A percentile compares a stretch with the other conserved stretches of the same genome.
Evolutionary conservation across 345 rosid species (phyloP).

Genomic region (Mallotus nudiflorus): DNA sequence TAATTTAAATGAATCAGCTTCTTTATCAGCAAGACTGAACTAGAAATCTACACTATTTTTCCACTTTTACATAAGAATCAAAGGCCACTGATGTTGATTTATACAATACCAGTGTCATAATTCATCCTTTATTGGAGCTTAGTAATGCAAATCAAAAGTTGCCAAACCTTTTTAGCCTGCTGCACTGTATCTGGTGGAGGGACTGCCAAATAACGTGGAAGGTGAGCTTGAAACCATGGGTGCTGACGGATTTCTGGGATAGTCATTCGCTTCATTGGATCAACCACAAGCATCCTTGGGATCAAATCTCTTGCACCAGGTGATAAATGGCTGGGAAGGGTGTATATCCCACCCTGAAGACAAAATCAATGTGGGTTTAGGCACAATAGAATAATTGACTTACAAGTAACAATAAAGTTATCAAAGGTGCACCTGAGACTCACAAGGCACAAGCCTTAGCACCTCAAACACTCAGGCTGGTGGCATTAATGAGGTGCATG

Average conservation of each 20-base stretch:
- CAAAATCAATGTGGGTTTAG: conserved; percentile 1
- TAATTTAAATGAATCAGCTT: neutral
- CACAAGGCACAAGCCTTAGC: too few species aligned
- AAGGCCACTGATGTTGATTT: too few species aligned
- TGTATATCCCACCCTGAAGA: conserved; percentile 77
- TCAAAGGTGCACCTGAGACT: too few species aligned
- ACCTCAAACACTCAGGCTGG: too few species aligned
- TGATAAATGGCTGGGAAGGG: conserved; percentile 93
- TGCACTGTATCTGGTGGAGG: conserved; percentile 78
- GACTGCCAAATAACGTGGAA: conserved; percentile 86
- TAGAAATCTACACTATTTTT: neutral
- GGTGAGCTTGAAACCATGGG: conserved; percentile 85
- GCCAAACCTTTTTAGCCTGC: conserved; percentile 73
- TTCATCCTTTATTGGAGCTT: neutral
- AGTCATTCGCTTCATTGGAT: conserved; percentile 83
- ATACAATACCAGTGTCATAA: neutral
- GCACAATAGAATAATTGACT: neutral
- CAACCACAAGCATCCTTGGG: conserved; percentile 92
- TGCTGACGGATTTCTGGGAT: conserved; percentile 92
- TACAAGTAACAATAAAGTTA: neutral
- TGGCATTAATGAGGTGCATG: too few species aligned
- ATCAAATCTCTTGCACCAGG: conserved; percentile 90
- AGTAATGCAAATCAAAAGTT: neutral
- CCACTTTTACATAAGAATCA: neutral
- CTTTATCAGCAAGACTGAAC: neutral